Conservation (phyloP, 1,284 basidiomycete genomes). For the Salmacisia buchloeana region DNA sequence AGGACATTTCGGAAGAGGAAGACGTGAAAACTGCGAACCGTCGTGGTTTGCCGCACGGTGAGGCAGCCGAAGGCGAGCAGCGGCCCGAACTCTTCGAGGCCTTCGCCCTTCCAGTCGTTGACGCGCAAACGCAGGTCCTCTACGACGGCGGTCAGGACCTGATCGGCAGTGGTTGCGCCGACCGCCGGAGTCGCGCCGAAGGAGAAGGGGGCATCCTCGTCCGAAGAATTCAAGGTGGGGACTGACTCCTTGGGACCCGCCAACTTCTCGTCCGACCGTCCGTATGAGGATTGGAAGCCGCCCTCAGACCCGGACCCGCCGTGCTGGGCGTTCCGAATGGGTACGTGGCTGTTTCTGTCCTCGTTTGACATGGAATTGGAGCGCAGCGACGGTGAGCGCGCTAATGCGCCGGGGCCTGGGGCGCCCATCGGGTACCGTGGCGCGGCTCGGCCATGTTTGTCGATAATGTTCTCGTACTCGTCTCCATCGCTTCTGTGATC, state of each 20-base stretch:
- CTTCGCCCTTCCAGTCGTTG: slow-evolving; percentile 88
- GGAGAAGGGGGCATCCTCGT: slow-evolving; percentile 28
- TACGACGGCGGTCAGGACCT: slow-evolving; percentile 65
- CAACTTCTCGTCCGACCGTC: slow-evolving; percentile 15
- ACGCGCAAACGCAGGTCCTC: slow-evolving; percentile 81
- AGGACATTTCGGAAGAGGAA: slow-evolving; percentile 95
- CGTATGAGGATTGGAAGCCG: slow-evolving; percentile 8
- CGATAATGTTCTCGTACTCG: no score
- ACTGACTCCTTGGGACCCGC: background rate
- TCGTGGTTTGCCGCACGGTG: slow-evolving; percentile 74
- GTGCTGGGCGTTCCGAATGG: slow-evolving; percentile 38
- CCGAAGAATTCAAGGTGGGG: slow-evolving; percentile 2
- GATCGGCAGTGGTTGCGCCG: background rate
- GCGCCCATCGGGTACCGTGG: no score
- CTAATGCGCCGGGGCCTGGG: no score
- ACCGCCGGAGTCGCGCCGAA: slow-evolving; percentile 34
- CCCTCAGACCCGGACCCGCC: slow-evolving; percentile 16
- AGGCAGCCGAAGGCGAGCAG: slow-evolving; percentile 86
- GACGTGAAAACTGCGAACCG: slow-evolving; percentile 84
- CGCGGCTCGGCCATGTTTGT: no score
- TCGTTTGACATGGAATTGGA: background rate
- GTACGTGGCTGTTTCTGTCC: background rate
- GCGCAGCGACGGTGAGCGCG: no score
- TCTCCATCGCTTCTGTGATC: no score
- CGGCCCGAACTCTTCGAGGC: slow-evolving; percentile 71